Evolutionary conservation across 2,329 filamentous ascomycete genomes (phyloP).

Genomic region (Exophiala calicioides): DNA sequence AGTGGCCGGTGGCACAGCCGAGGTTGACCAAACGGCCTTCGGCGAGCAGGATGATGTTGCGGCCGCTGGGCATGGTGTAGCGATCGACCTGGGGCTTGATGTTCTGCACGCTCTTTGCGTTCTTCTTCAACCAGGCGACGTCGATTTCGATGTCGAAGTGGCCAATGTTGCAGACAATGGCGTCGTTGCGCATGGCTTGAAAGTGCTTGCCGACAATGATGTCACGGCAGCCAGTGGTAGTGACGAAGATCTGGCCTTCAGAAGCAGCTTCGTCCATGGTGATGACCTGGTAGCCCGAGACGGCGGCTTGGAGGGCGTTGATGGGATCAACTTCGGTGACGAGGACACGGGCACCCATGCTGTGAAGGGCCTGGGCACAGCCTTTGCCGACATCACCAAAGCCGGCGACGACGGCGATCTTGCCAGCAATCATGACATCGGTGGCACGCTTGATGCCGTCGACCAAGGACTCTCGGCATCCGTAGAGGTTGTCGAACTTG

Average conservation of each 20-base stretch:
- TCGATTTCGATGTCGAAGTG: slow-evolving; percentile 99
- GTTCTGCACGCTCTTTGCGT: slow-evolving; percentile 89
- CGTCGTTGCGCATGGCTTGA: slow-evolving; percentile 92
- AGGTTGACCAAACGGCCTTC: slow-evolving; percentile 99
- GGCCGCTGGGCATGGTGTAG: slow-evolving; percentile 89
- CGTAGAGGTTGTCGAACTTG: slow-evolving; percentile 99
- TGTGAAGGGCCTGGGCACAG: slow-evolving; percentile 90
- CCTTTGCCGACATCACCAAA: slow-evolving; percentile 99
- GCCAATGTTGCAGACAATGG: slow-evolving; percentile 99
- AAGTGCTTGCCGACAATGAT: slow-evolving; percentile 93
- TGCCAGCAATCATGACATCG: slow-evolving; percentile 99
- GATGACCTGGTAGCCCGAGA: slow-evolving; percentile 93
- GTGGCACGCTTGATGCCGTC: slow-evolving; percentile 99
- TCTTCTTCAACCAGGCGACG: slow-evolving; percentile 98
- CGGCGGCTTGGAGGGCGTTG: slow-evolving; percentile 98
- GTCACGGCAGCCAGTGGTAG: slow-evolving; percentile 98
- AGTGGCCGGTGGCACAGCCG: slow-evolving; percentile 98
- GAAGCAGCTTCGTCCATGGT: slow-evolving; percentile 96
- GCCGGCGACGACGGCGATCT: slow-evolving; percentile 95
- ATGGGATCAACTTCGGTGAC: slow-evolving; percentile 98
- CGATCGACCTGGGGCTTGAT: slow-evolving; percentile 99
- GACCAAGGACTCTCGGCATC: slow-evolving; percentile 96
- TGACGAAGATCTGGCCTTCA: slow-evolving; percentile 95
- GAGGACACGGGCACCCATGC: slow-evolving; percentile 95
- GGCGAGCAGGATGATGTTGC: slow-evolving; percentile 96